Percentiles rank a stretch among this genome's conserved stretches.
Conservation (phyloP, 2,329 filamentous ascomycete genomes). For the Penicillium sp. region DNA sequence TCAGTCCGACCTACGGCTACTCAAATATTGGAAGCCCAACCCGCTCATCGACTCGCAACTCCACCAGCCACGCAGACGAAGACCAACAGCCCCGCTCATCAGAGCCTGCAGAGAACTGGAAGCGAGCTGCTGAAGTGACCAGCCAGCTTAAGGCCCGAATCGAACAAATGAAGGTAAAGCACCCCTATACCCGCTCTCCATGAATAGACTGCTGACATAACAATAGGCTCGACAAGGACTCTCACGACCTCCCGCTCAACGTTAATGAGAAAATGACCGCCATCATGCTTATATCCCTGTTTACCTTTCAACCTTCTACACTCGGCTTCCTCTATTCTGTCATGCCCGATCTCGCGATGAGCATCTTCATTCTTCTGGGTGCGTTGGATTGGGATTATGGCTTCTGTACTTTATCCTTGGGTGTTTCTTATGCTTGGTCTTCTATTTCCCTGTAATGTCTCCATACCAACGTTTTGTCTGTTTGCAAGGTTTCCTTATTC, state of each 20-base stretch:
- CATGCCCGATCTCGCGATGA: conserved; percentile 9
- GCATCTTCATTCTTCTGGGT: conserved; percentile 19
- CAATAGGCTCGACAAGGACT: conserved; percentile 47
- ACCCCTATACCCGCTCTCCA: not conserved
- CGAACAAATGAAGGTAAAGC: conserved; percentile 85
- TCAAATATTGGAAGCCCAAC: conserved; percentile 42
- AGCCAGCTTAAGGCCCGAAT: conserved; percentile 96
- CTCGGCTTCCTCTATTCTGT: conserved; percentile 12
- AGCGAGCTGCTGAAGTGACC: conserved; percentile 93
- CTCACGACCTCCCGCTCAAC: conserved; percentile 37
- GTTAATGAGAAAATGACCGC: conserved; percentile 35
- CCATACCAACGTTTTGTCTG: conserved; percentile 15
- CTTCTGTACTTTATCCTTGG: conserved; percentile 8
- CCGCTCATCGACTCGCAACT: conserved; percentile 35
- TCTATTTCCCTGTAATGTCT: conserved; percentile 15
- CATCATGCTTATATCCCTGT: conserved; percentile 17
- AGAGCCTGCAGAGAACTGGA: conserved; percentile 87
- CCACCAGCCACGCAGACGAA: conserved; percentile 39
- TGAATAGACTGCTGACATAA: not conserved
- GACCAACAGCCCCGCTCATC: conserved; percentile 33
- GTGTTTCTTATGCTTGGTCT: not conserved
- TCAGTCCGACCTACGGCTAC: conserved; percentile 45
- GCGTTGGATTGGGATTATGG: conserved; percentile 11
- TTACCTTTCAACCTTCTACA: conserved; percentile 15
- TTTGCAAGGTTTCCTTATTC: conserved; percentile 5